These are phyloP conservation scores for Mrakia gelida DNA, from an alignment of 768 basidiomycete species.

Conservation along the genomic window DNA sequence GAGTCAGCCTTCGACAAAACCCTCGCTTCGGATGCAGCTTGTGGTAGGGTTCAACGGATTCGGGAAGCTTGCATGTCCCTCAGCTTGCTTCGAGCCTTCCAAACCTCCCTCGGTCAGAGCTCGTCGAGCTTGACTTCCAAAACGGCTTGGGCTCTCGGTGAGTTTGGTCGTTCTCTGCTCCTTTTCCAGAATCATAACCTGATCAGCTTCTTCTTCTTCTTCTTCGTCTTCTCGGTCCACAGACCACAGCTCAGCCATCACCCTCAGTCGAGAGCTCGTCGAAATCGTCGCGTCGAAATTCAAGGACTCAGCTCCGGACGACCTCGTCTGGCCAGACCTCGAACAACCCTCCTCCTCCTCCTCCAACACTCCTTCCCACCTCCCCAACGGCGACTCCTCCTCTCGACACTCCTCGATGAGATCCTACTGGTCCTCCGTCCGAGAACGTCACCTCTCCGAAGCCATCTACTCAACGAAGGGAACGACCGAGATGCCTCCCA, in stretches of 20 bases:
- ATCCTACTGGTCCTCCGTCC: slow-evolving; percentile 64
- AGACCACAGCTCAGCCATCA: slow-evolving; percentile 74
- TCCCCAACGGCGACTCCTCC: slow-evolving; percentile 46
- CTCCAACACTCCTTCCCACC: not conserved
- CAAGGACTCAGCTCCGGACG: slow-evolving; percentile 52
- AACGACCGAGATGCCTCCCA: slow-evolving; percentile 57
- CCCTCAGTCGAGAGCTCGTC: slow-evolving; percentile 77
- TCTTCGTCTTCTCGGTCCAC: not conserved
- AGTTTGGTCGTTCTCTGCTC: slow-evolving; percentile 34
- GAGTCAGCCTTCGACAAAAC: slow-evolving; percentile 67
- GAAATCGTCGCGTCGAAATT: slow-evolving; percentile 75
- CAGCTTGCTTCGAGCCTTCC: slow-evolving; percentile 66
- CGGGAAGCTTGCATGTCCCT: slow-evolving; percentile 70
- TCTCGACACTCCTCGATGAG: slow-evolving; percentile 16
- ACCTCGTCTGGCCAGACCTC: slow-evolving; percentile 69
- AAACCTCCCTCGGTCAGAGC: slow-evolving; percentile 69
- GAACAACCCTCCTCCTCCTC: slow-evolving; percentile 46
- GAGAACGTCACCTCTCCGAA: slow-evolving; percentile 55
- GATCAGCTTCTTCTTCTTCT: not conserved
- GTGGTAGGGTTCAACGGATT: slow-evolving; percentile 65
- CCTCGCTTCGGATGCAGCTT: slow-evolving; percentile 54
- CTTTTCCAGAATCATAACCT: slow-evolving; percentile 43
- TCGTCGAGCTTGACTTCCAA: slow-evolving; percentile 53
- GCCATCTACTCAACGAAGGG: slow-evolving; percentile 45
- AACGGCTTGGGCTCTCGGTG: slow-evolving; percentile 59